A percentile compares a stretch with the other conserved stretches of the same genome.
Evolutionary conservation across 495 filamentous ascomycete genomes (phyloP).

Genomic region (Penicillium steckii): DNA sequence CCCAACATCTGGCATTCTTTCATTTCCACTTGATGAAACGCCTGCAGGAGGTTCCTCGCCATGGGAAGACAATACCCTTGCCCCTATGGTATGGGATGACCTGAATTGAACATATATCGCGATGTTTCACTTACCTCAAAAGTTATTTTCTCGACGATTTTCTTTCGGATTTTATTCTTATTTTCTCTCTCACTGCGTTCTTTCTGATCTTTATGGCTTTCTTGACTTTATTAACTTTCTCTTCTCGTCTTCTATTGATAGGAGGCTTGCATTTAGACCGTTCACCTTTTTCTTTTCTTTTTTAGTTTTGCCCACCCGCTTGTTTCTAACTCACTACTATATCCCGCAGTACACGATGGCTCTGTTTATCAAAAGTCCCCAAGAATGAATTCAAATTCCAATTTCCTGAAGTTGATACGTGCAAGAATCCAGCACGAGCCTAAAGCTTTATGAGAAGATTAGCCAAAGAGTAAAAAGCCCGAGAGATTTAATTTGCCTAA

Average conservation of each 20-base stretch:
- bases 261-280: not conserved
- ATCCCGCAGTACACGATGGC: slow-evolving; percentile 33
- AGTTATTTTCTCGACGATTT: not conserved
- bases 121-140: not conserved
- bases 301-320: slow-evolving; percentile 5
- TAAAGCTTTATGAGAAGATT: too few species aligned
- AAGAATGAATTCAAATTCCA: slow-evolving; percentile 7
- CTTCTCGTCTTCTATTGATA: not conserved
- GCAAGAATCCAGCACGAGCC: too few species aligned
- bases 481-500: too few species aligned
- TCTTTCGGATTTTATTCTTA: not conserved
- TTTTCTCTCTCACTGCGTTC: too few species aligned
- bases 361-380: slow-evolving; percentile 4
- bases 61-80: slow-evolving; percentile 45
- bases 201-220: too few species aligned
- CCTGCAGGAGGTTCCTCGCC: slow-evolving; percentile 21
- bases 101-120: slow-evolving; percentile 17
- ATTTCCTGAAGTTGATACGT: too few species aligned
- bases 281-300: not conserved
- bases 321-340: slow-evolving; percentile 13
- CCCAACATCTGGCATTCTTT: slow-evolving; percentile 17
- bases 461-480: too few species aligned
- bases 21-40: slow-evolving; percentile 38
- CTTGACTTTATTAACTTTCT: not conserved
- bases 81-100: slow-evolving; percentile 47